Conservation (phyloP, 2,329 filamentous ascomycete species). For the Dryadomyces quercivorus region DNA sequence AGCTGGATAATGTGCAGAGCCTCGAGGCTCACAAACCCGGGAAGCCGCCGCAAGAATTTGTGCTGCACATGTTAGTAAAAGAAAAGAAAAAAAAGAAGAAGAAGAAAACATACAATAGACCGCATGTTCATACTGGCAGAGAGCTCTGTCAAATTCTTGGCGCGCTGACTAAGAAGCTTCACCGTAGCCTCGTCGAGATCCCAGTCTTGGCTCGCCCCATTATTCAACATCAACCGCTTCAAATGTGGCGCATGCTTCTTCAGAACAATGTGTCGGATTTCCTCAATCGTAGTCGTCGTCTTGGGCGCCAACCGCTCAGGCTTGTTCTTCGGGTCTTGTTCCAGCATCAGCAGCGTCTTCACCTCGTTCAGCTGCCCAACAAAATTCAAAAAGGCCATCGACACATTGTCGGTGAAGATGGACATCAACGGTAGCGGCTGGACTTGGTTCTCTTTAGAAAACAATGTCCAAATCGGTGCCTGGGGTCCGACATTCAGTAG, state of each 20-base stretch:
- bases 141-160: conserved; percentile 39
- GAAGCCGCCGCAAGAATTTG: conserved; percentile 40
- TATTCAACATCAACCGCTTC: conserved; percentile 47
- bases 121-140: conserved; percentile 41
- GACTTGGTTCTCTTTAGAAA: conserved; percentile 40
- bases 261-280: conserved; percentile 44
- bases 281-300: conserved; percentile 37
- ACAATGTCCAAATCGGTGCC: conserved; percentile 43
- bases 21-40: conserved; percentile 38
- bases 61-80: conserved; percentile 28
- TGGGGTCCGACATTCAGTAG: conserved; percentile 54
- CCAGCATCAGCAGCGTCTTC: conserved; percentile 47
- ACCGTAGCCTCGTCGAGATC: conserved; percentile 43
- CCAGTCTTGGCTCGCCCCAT: conserved; percentile 41
- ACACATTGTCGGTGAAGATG: conserved; percentile 53
- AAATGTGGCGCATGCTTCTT: conserved; percentile 44
- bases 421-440: conserved; percentile 39
- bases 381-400: conserved; percentile 38
- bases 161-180: conserved; percentile 38
- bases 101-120: conserved; percentile 34
- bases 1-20: conserved; percentile 44
- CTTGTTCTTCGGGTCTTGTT: conserved; percentile 37
- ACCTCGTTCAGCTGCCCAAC: conserved; percentile 39
- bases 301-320: conserved; percentile 40
- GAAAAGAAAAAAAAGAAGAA: background rate